phyloP scores from a whole-genome alignment of 305 asterid genomes.

The Vinca major region DNA sequence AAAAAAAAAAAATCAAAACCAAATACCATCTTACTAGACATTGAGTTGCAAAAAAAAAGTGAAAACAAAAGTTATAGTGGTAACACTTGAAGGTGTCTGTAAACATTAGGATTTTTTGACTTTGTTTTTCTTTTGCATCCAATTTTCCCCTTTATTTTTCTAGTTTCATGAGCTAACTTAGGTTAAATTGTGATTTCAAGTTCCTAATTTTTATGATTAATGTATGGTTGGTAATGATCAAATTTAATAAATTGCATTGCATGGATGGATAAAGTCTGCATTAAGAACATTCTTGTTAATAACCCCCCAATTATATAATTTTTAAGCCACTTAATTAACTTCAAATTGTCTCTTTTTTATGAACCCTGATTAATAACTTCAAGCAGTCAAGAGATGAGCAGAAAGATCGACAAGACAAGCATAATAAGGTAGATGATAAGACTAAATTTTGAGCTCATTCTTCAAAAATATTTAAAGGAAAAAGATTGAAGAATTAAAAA shows the following conservation, averaged over 20 bases:
- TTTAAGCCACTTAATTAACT: neutral
- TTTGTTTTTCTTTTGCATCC: no score
- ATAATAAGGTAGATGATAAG: conserved; percentile 9
- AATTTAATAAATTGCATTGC: neutral
- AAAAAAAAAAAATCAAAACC: no score
- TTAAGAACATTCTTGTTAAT: neutral
- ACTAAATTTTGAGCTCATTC: neutral
- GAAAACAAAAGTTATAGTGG: neutral
- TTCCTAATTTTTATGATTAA: no score
- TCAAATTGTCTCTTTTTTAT: neutral
- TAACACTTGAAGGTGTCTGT: neutral
- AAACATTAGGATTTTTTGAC: no score
- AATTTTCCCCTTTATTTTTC: no score
- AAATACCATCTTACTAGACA: no score
- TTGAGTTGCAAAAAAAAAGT: no score
- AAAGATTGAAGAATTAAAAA: neutral
- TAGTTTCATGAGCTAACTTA: no score
- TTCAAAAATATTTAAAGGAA: neutral
- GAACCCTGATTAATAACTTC: conserved; percentile 2
- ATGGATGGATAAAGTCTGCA: conserved; percentile 1
- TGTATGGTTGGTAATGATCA: no score
- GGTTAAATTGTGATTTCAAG: no score
- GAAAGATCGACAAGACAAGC: conserved; percentile 21
- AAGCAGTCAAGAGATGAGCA: conserved; percentile 23
- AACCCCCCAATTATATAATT: neutral